Evolutionary conservation across 345 rosid species (phyloP).

Genomic region (Brassica nigra): DNA sequence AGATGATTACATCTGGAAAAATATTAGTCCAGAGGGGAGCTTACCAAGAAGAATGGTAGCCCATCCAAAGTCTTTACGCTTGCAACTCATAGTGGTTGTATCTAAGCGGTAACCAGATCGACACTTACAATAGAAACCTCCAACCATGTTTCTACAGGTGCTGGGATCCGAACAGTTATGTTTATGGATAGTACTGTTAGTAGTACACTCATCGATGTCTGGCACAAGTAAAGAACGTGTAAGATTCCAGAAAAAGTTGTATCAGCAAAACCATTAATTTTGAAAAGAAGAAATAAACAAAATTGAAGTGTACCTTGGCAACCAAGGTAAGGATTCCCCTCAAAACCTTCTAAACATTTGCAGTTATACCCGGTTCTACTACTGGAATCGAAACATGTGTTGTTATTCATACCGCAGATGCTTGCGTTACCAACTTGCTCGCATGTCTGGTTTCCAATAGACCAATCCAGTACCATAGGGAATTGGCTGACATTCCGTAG

Average conservation of each 20-base stretch:
- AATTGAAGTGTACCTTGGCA: neutral
- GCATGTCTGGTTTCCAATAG: conserved; percentile 2
- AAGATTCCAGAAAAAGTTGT: neutral
- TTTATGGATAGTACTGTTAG: neutral
- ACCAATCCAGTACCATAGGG: conserved; percentile 25
- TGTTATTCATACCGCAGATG: neutral
- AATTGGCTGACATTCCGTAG: neutral
- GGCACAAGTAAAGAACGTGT: neutral
- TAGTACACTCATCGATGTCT: neutral
- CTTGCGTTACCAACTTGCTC: neutral
- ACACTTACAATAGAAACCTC: conserved; percentile 42
- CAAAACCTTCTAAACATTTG: neutral
- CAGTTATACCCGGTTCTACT: conserved; percentile 25
- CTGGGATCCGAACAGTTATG: conserved; percentile 6
- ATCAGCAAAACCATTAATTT: neutral
- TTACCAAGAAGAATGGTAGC: neutral
- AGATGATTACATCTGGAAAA: neutral
- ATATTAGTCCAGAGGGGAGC: neutral
- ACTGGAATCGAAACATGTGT: neutral
- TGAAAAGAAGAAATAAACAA: neutral
- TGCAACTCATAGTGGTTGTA: neutral
- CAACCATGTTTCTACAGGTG: neutral
- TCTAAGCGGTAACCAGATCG: neutral
- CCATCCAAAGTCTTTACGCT: neutral
- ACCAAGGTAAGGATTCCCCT: neutral